Evolutionary conservation across 2,329 filamentous ascomycete genomes (phyloP).

Genomic region (Drechslera avenae): DNA sequence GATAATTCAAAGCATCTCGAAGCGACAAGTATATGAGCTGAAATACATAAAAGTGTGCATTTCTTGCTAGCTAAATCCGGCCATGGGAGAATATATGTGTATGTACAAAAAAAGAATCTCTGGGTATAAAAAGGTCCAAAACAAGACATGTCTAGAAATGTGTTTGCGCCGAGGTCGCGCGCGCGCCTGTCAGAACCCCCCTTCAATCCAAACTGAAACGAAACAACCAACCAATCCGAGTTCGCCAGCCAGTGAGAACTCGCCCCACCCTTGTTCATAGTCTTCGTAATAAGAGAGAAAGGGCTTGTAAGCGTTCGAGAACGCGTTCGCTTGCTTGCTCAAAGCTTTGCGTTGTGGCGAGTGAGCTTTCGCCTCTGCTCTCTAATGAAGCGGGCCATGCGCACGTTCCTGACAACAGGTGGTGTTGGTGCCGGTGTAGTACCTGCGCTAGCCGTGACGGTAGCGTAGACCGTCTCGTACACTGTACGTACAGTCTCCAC

Average conservation of each 20-base stretch:
- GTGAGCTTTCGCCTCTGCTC: conserved; percentile 23
- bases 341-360: conserved; percentile 20
- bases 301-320: background rate
- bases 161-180: background rate
- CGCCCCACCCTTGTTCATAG: too few relatives aligned
- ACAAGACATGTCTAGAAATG: too few relatives aligned
- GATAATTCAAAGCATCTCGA: background rate
- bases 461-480: conserved; percentile 23
- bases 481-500: conserved; percentile 15
- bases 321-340: background rate
- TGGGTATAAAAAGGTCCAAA: conserved; percentile 14
- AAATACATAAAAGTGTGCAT: conserved; percentile 1
- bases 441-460: conserved; percentile 14
- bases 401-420: conserved; percentile 11
- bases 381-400: conserved; percentile 21
- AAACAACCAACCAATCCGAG: conserved; percentile 3
- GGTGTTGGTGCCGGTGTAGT: conserved; percentile 17
- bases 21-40: background rate
- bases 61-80: conserved; percentile 1
- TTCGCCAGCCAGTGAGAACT: conserved; percentile 12
- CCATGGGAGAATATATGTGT: conserved; percentile 14
- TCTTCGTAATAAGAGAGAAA: background rate
- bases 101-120: conserved; percentile 2
- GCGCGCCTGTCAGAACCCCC: too few relatives aligned
- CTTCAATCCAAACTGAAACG: background rate